Evolutionary conservation across 2,329 filamentous ascomycete genomes (phyloP), one percentile per base, ranked within the genome.

Genomic region (Epichloe aotearoae): DNA sequence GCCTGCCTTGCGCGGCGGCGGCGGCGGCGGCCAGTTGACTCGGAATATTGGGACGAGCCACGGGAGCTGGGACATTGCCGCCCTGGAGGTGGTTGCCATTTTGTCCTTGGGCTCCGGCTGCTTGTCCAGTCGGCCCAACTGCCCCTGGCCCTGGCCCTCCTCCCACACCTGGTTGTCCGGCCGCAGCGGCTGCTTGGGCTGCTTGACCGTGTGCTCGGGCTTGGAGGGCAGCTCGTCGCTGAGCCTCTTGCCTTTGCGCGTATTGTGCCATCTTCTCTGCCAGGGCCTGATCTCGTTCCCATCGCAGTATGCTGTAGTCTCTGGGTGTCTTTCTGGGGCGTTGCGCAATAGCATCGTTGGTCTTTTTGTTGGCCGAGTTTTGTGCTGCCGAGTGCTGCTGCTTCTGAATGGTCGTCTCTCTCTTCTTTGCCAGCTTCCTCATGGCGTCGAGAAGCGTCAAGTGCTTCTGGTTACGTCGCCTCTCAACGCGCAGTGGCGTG

Each of bases 401-500:
- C 71, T 97, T 97, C 63, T 93, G 88, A 30, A 82, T 72, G 26
- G 80, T 77, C 11, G 86, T 85, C 68, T 98, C 93, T 26, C 91
- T 81, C 69, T 96, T 97, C 73, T 95, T 94, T 1, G 90, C 90
- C 46, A 95, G 68, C 65, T 97, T 98, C 41, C 90, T 81, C 88
- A 97, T 96, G 3, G 87, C 87, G 67, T 97, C 91, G 57, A 98
- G 83, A 60, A 97, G 76, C 44, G 86, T 86, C 52, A 97, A 73
- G 62, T 96, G 88, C 62, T 89, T 88, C 55, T 89, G 86, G 56
- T 88, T 88, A 56, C 88, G 83, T 51, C 90, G 81, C 54, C 90
- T 81, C 61, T 97, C 91, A 5, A 98, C 91, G 48, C 88, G 79
- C 34, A 93, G 71, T 3, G 91, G 90, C 1, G 84, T 82, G 0